Evolutionary conservation across 164 flowering plant genomes (phyloP), one percentile per base, ranked within the genome.

Genomic region (Akebia trifoliata): DNA sequence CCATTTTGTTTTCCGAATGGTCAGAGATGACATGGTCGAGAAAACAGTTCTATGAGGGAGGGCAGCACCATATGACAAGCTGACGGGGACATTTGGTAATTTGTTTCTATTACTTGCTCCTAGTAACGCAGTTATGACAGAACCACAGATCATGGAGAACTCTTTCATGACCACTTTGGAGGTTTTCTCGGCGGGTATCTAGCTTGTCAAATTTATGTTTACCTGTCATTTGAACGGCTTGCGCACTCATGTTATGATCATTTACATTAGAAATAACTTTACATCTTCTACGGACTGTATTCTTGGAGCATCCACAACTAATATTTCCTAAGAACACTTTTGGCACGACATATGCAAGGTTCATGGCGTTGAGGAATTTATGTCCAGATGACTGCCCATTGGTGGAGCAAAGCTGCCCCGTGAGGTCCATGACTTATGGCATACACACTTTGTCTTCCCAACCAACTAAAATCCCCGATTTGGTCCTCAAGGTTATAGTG

Each of bases 391-490:
- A 83, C 39, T 71, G 95, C 3, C 95, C 95, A 39, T 90, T 95
- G 2, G 92, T 90, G 20, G 74, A 86, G 90, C 88, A 5, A 85
- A 73, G 72, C 74, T 87, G 26, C 86, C 95, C 17, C 87, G 92
- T 22, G 95, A 90, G 57, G 95, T 85, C 42, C 95, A 90, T 54
- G 95, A 90, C 64, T 83, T 90, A 63, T 87, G 97, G 95, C 97
- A 86, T 71, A 78, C 87, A 44, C 79, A 87, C 6, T 90, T 90
- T 60, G 82, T 54, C 34, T 85, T 90, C 26, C 97, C 92, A 0
- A 90, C 95, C 11, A 90, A 90, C 57, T 67, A n/a, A 86, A 65
- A 81, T 86, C 12, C 92, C 95, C 2, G 97, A 89, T 63, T 76
- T 95, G 6, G 84, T 95, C 0, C 84, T 90, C 15, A 90, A 90